Evolutionary conservation across 2,329 filamentous ascomycete genomes (phyloP).

Genomic region (Ophiostoma australiae): DNA sequence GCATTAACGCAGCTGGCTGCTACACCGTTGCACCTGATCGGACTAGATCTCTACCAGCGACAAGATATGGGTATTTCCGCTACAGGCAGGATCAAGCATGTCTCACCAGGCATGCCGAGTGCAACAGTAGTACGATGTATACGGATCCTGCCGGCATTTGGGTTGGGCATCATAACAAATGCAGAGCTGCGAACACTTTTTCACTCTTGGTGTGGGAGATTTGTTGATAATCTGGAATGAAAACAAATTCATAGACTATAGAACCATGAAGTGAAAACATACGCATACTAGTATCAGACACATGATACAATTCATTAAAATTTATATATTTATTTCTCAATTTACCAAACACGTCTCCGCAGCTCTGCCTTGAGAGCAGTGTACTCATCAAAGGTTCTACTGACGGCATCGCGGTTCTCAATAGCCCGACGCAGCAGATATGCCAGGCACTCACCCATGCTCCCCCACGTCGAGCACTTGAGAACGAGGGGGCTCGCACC

Average conservation of each 20-base stretch:
- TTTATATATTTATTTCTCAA: not conserved
- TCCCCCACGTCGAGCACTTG: constrained; percentile 15
- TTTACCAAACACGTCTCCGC: not conserved
- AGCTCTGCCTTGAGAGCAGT: constrained; percentile 8
- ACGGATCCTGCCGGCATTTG: not conserved
- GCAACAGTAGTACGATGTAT: not conserved
- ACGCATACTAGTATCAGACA: too few relatives aligned
- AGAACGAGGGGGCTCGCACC: not conserved
- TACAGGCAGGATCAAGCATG: not conserved
- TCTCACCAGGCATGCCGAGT: not conserved
- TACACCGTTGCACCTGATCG: not conserved
- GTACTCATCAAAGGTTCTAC: constrained; percentile 10
- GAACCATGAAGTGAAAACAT: too few relatives aligned
- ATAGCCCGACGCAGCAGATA: constrained; percentile 12
- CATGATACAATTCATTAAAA: not conserved
- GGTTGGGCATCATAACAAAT: not conserved
- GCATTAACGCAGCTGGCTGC: not conserved
- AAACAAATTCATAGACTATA: not conserved
- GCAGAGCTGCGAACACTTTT: not conserved
- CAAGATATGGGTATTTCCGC: not conserved
- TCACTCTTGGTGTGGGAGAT: not conserved
- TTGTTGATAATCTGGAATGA: not conserved
- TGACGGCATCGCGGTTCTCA: constrained; percentile 16
- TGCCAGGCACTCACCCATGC: constrained; percentile 7
- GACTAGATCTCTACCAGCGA: not conserved